These are phyloP conservation scores for Paspalum notatum DNA, from an alignment of 176 grass and related monocot genomes.

Conservation along the genomic window DNA sequence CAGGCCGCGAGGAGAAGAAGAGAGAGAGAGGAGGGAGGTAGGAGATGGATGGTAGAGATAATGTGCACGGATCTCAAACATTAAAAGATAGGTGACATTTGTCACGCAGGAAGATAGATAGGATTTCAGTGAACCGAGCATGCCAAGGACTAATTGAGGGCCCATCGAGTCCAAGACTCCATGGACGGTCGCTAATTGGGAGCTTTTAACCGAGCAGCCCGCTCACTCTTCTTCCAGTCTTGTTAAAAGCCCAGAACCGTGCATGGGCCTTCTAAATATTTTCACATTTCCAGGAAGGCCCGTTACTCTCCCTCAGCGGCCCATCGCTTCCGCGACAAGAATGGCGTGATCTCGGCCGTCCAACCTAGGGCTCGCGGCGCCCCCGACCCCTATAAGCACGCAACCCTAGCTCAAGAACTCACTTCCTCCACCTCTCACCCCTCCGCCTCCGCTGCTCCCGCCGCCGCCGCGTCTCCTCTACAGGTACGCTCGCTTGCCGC, in stretches of 20 bases:
- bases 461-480: slow-evolving; percentile 6
- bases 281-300: background rate
- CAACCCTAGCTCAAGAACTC: slow-evolving; percentile 16
- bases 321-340: background rate
- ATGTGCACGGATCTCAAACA: too few relatives aligned
- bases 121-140: too few relatives aligned
- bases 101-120: too few relatives aligned
- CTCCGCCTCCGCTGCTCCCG: background rate
- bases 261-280: background rate
- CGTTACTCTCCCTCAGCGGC: background rate
- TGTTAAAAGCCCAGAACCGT: background rate
- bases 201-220: too few relatives aligned
- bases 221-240: too few relatives aligned
- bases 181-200: too few relatives aligned
- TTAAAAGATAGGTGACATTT: too few relatives aligned
- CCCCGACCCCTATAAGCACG: background rate
- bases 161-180: too few relatives aligned
- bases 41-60: too few relatives aligned
- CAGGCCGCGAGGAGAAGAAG: too few relatives aligned
- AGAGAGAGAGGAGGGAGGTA: too few relatives aligned
- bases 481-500: slow-evolving; percentile 15
- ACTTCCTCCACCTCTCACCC: background rate
- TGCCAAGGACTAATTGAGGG: too few relatives aligned
- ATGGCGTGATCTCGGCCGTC: slow-evolving; percentile 1
- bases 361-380: background rate